Percentiles rank a stretch among this genome's conserved stretches.
Evolutionary conservation across 2,329 filamentous ascomycete species (phyloP).

Genomic region (Incumbomyces delicatus): DNA sequence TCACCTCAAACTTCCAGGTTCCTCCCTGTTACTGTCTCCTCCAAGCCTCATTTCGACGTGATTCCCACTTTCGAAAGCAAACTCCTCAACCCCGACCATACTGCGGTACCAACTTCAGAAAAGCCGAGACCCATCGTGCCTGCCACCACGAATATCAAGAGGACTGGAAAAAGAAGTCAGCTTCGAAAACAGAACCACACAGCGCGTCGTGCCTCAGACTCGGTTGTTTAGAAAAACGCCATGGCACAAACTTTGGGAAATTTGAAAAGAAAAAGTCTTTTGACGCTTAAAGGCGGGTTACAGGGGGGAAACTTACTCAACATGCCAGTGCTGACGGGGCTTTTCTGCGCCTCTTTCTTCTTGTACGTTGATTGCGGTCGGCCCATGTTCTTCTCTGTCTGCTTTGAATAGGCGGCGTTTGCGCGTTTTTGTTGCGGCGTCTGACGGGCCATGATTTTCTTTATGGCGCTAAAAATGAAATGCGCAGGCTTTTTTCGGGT

Average conservation of each 20-base stretch:
- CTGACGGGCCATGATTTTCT: conserved; percentile 37
- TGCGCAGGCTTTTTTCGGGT: too few relatives aligned
- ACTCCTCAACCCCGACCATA: conserved; percentile 28
- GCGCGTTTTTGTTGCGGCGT: conserved; percentile 56
- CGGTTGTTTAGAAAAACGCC: background rate
- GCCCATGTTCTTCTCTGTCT: conserved; percentile 52
- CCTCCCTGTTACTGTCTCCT: too few relatives aligned
- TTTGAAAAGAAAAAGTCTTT: background rate
- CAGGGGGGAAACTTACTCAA: conserved; percentile 49
- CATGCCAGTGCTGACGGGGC: conserved; percentile 48
- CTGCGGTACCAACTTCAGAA: conserved; percentile 36
- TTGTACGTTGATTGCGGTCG: conserved; percentile 38
- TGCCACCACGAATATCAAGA: conserved; percentile 54
- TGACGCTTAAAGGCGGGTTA: too few relatives aligned
- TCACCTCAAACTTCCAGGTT: too few relatives aligned
- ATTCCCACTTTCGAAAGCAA: conserved; percentile 16
- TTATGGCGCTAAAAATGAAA: too few relatives aligned
- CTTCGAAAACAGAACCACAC: background rate
- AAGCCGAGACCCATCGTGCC: conserved; percentile 46
- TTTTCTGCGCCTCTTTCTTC: conserved; percentile 41
- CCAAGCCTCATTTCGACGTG: conserved; percentile 8
- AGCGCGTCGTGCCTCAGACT: background rate
- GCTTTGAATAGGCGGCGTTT: conserved; percentile 51
- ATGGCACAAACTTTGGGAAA: too few relatives aligned
- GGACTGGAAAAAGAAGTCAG: conserved; percentile 30